Percentiles rank a stretch among this genome's conserved stretches.
Evolutionary conservation across 306 rosid genomes (phyloP).

Genomic region (Elaeagnus macrophylla): DNA sequence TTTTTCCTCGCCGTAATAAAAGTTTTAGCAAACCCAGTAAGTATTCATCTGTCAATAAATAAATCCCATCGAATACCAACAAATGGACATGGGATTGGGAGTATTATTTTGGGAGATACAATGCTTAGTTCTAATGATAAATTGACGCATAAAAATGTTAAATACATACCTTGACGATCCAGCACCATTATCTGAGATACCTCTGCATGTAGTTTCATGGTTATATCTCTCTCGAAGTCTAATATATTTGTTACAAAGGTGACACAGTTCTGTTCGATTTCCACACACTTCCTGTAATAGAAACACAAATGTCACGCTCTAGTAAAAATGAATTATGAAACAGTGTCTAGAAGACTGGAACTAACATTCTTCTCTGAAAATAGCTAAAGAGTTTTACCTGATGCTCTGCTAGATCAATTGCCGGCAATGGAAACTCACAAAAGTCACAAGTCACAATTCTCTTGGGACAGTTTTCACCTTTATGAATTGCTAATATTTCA

Average conservation of each 20-base stretch:
- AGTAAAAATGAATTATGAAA: neutral
- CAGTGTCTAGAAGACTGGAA: neutral
- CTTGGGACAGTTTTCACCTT: constrained; percentile 68
- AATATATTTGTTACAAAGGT: constrained; percentile 53
- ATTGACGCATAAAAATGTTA: neutral
- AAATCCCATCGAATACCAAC: too few relatives aligned
- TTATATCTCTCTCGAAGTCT: constrained; percentile 58
- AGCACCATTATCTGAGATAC: constrained; percentile 27
- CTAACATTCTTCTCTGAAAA: constrained; percentile 13
- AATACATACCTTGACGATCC: constrained; percentile 60
- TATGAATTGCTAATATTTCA: constrained; percentile 61
- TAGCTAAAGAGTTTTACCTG: constrained; percentile 38
- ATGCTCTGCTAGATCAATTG: constrained; percentile 73
- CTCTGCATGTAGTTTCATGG: constrained; percentile 54
- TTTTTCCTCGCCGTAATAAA: too few relatives aligned
- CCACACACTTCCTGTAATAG: constrained; percentile 70
- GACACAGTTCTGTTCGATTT: constrained; percentile 82
- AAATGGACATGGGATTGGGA: too few relatives aligned
- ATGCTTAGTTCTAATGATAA: neutral
- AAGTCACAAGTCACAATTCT: constrained; percentile 76
- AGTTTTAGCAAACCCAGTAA: too few relatives aligned
- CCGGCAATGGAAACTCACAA: constrained; percentile 85
- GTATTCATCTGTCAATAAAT: too few relatives aligned
- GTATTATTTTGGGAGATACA: too few relatives aligned
- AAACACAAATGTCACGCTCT: constrained; percentile 1